phyloP scores from a whole-genome alignment of 495 filamentous ascomycete species.

The Talaromyces liani region DNA sequence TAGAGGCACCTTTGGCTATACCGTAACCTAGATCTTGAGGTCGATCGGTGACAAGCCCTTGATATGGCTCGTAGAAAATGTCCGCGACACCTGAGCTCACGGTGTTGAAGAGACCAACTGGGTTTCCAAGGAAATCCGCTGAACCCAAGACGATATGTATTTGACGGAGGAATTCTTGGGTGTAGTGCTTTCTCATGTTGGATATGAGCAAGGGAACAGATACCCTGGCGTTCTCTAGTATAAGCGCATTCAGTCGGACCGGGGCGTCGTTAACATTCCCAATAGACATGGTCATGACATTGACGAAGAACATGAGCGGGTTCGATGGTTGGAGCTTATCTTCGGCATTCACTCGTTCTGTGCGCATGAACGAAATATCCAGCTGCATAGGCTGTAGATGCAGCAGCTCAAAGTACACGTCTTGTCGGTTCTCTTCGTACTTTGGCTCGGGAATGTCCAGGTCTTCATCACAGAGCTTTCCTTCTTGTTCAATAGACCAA shows the following conservation, averaged over 20 bases:
- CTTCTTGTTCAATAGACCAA: constrained; percentile 77
- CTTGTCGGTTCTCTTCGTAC: constrained; percentile 71
- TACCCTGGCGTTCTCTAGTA: constrained; percentile 92
- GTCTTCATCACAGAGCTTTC: constrained; percentile 78
- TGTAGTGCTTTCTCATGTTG: constrained; percentile 88
- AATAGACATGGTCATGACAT: constrained; percentile 97
- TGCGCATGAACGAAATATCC: constrained; percentile 93
- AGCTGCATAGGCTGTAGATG: constrained; percentile 98
- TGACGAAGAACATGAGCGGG: constrained; percentile 95
- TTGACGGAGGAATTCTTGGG: constrained; percentile 90
- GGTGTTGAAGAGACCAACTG: constrained; percentile 96
- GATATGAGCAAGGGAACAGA: constrained; percentile 74
- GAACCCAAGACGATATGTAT: constrained; percentile 94
- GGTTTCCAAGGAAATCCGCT: constrained; percentile 97
- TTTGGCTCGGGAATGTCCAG: constrained; percentile 90
- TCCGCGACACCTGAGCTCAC: constrained; percentile 93
- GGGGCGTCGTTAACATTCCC: constrained; percentile 98
- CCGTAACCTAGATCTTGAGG: constrained; percentile 92
- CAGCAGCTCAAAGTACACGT: constrained; percentile 95
- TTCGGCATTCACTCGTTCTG: constrained; percentile 92
- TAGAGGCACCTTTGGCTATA: constrained; percentile 92
- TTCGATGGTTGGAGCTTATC: constrained; percentile 81
- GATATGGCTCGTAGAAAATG: constrained; percentile 98
- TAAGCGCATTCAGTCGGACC: constrained; percentile 81
- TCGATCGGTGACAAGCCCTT: constrained; percentile 78